These are phyloP conservation scores for Mariannaea elegans DNA, from an alignment of 2,329 filamentous ascomycete genomes.

Conservation along the genomic window DNA sequence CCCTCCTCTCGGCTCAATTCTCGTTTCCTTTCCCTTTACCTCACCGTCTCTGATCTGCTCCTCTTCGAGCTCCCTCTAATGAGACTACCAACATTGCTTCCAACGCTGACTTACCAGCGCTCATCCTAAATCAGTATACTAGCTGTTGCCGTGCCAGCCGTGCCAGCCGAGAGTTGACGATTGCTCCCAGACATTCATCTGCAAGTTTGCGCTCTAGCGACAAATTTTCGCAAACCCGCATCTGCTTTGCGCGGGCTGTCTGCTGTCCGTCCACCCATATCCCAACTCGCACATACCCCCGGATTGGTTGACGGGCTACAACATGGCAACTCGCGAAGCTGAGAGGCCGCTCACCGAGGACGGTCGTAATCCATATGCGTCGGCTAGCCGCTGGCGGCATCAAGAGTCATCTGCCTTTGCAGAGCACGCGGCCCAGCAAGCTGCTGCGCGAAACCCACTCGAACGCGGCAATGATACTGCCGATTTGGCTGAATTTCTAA, in stretches of 20 bases:
- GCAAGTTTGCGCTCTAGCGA: conserved; percentile 15
- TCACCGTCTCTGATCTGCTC: not conserved
- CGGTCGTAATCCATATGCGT: conserved; percentile 63
- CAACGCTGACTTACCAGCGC: not conserved
- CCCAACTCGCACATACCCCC: not conserved
- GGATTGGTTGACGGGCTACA: conserved; percentile 9
- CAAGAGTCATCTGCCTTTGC: conserved; percentile 68
- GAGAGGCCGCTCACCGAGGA: conserved; percentile 40
- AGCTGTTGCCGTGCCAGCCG: not conserved
- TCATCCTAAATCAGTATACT: not conserved
- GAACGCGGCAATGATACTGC: conserved; percentile 51
- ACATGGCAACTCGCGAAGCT: conserved; percentile 35
- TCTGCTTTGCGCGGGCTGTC: not conserved
- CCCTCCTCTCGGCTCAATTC: not conserved
- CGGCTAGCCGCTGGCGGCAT: conserved; percentile 68
- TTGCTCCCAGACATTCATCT: conserved; percentile 14
- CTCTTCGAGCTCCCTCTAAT: not conserved
- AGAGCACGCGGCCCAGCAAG: conserved; percentile 53
- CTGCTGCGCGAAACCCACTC: conserved; percentile 41
- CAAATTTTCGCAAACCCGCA: conserved; percentile 15
- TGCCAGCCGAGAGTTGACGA: conserved; percentile 14
- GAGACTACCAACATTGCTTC: not conserved
- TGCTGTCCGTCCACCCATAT: not conserved
- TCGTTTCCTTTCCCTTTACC: not conserved
- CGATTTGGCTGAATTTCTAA: conserved; percentile 66